Conservation (phyloP, 1,284 basidiomycete species). For the Trametes hirsuta region DNA sequence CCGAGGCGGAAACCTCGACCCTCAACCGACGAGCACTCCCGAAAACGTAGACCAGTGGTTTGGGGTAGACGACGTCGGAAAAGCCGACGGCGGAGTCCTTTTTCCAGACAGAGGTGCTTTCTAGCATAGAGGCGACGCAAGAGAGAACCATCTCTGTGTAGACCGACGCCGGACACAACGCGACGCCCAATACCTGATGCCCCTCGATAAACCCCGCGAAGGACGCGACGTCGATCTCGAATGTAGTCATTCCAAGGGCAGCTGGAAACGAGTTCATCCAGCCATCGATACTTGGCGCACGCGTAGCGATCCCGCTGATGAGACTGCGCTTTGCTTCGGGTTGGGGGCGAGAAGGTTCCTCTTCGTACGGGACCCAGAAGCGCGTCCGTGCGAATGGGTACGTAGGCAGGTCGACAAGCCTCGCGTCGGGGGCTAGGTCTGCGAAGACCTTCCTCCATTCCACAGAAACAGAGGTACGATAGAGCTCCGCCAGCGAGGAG, state of each 20-base stretch:
- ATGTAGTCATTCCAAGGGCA: conserved; percentile 43
- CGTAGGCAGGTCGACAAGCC: conserved; percentile 52
- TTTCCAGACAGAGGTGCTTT: conserved; percentile 34
- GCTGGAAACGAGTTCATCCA: conserved; percentile 50
- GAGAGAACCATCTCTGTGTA: conserved; percentile 61
- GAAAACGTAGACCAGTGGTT: conserved; percentile 55
- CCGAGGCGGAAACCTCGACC: conserved; percentile 39
- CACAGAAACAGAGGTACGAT: conserved; percentile 43
- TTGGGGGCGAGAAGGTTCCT: conserved; percentile 34
- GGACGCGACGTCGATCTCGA: conserved; percentile 53
- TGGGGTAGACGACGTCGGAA: conserved; percentile 49
- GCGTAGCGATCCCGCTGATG: conserved; percentile 32
- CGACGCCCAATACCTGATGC: conserved; percentile 58
- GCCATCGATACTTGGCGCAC: conserved; percentile 37
- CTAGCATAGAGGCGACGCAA: conserved; percentile 42
- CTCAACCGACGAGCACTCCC: conserved; percentile 39
- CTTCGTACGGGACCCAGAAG: conserved; percentile 60
- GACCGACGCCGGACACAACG: conserved; percentile 71
- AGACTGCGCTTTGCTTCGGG: neutral
- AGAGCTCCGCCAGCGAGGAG: conserved; percentile 51
- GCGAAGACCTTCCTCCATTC: conserved; percentile 60
- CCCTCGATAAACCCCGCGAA: conserved; percentile 55
- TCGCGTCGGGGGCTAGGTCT: conserved; percentile 44
- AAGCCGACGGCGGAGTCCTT: conserved; percentile 44
- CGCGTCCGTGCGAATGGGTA: conserved; percentile 62